Conservation (phyloP, 2,329 filamentous ascomycete genomes). For the Sporothrix brunneoviolacea region DNA sequence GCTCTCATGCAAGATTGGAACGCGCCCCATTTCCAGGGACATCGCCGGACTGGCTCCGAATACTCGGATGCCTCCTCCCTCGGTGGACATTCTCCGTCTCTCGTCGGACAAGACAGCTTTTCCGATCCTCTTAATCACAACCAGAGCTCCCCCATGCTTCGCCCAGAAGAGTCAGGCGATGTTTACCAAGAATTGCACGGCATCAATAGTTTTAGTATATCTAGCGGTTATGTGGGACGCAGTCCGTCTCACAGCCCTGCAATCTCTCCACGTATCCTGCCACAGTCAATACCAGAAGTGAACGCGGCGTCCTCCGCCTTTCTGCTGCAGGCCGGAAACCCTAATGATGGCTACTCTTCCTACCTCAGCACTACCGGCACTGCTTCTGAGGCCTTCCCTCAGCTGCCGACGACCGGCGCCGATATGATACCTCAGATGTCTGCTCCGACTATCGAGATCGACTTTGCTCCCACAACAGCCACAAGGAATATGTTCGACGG, state of each 20-base stretch:
- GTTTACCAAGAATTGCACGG: slow-evolving; percentile 73
- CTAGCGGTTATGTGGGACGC: slow-evolving; percentile 58
- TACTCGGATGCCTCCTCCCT: slow-evolving; percentile 86
- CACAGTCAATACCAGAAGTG: slow-evolving; percentile 49
- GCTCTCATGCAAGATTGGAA: slow-evolving; percentile 54
- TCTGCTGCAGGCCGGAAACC: slow-evolving; percentile 36
- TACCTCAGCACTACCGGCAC: slow-evolving; percentile 38
- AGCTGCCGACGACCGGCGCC: slow-evolving; percentile 39
- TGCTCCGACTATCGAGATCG: slow-evolving; percentile 91
- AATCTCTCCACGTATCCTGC: slow-evolving; percentile 55
- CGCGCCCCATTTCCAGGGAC: slow-evolving; percentile 61
- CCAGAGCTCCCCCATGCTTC: slow-evolving; percentile 69
- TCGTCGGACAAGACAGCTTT: slow-evolving; percentile 71
- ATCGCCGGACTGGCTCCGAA: slow-evolving; percentile 81
- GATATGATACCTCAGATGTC: slow-evolving; percentile 70
- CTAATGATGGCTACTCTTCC: slow-evolving; percentile 34
- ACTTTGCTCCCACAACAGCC: slow-evolving; percentile 72
- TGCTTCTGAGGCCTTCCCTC: slow-evolving; percentile 44
- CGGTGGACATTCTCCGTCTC: slow-evolving; percentile 68
- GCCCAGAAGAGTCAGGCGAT: slow-evolving; percentile 57
- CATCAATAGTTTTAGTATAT: slow-evolving; percentile 75
- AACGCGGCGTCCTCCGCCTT: slow-evolving; percentile 35
- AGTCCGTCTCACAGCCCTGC: slow-evolving; percentile 73
- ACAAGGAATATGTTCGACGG: slow-evolving; percentile 57
- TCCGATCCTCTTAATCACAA: slow-evolving; percentile 68